Percentiles rank a stretch among this genome's conserved stretches.
These are phyloP conservation scores for Cryptococcus amylolentus DNA, from an alignment of 1,284 basidiomycete species.

Conservation along the genomic window DNA sequence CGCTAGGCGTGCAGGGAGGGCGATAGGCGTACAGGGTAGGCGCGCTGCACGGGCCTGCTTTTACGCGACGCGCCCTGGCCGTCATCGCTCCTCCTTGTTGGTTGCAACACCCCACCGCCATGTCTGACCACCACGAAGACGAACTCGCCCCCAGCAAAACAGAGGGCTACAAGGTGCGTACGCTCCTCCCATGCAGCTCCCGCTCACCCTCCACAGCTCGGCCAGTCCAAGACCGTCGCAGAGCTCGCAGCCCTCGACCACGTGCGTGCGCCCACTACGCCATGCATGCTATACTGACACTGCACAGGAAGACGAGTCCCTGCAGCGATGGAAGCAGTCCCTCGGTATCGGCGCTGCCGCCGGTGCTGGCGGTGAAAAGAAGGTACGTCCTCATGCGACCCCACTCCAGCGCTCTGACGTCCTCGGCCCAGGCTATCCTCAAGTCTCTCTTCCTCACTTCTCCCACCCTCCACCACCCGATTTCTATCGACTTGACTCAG, in stretches of 20 bases:
- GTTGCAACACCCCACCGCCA: constrained; percentile 5
- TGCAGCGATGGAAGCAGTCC: constrained; percentile 57
- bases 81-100: not conserved
- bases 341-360: constrained; percentile 51
- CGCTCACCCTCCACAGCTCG: constrained; percentile 29
- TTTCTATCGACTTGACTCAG: constrained; percentile 53
- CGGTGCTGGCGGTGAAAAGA: constrained; percentile 36
- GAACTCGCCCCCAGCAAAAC: constrained; percentile 45
- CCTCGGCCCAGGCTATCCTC: constrained; percentile 39
- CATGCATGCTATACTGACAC: not conserved
- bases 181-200: not conserved
- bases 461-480: constrained; percentile 47
- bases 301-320: constrained; percentile 54
- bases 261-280: constrained; percentile 17
- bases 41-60: constrained; percentile 1
- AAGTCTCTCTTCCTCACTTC: constrained; percentile 53
- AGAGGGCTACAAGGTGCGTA: constrained; percentile 47
- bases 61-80: not conserved
- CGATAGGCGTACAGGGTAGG: not conserved
- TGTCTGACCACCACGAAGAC: constrained; percentile 34
- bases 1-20: too few species aligned
- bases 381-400: constrained; percentile 53
- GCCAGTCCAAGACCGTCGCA: constrained; percentile 52
- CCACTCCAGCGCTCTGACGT: not conserved
- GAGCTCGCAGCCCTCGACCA: constrained; percentile 53